Percentiles rank a stretch among this genome's conserved stretches.
These are phyloP conservation scores for Cenchrus fungigraminus DNA, from an alignment of 176 grass and related monocot species.

Conservation along the genomic window DNA sequence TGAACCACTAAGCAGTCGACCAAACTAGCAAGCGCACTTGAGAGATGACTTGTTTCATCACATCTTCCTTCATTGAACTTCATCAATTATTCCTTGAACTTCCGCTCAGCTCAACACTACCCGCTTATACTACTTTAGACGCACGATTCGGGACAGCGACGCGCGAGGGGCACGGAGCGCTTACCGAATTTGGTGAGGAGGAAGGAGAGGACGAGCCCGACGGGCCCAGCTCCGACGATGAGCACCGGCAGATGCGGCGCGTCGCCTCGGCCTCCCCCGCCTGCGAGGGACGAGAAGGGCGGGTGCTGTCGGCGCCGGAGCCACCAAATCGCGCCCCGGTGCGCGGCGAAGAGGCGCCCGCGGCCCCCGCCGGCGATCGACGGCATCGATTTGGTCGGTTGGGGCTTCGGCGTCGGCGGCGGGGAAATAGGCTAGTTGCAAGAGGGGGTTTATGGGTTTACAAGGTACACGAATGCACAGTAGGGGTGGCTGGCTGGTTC, in stretches of 20 bases:
- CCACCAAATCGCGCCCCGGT: background rate
- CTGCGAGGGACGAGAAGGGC: slow-evolving; percentile 36
- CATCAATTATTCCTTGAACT: background rate
- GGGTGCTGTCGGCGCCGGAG: background rate
- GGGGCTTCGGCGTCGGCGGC: background rate
- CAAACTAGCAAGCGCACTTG: background rate
- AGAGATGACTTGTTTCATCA: background rate
- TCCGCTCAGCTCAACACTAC: background rate
- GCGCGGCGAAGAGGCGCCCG: slow-evolving; percentile 23
- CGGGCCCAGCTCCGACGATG: slow-evolving; percentile 89
- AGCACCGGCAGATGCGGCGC: slow-evolving; percentile 73
- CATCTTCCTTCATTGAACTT: background rate
- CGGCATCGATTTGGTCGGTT: slow-evolving; percentile 26
- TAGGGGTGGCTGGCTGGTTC: background rate
- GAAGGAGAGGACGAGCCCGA: slow-evolving; percentile 89
- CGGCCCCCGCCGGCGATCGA: slow-evolving; percentile 36
- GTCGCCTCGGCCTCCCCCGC: background rate
- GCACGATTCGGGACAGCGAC: background rate
- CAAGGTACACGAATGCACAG: slow-evolving; percentile 27
- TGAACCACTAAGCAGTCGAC: background rate
- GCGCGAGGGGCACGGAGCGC: background rate
- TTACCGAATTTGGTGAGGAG: slow-evolving; percentile 93
- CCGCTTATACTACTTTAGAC: background rate
- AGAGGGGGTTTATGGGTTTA: slow-evolving; percentile 29
- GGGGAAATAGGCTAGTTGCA: background rate